These are phyloP conservation scores for Pogostemon cablin DNA, from an alignment of 257 asterid species.

Conservation along the genomic window DNA sequence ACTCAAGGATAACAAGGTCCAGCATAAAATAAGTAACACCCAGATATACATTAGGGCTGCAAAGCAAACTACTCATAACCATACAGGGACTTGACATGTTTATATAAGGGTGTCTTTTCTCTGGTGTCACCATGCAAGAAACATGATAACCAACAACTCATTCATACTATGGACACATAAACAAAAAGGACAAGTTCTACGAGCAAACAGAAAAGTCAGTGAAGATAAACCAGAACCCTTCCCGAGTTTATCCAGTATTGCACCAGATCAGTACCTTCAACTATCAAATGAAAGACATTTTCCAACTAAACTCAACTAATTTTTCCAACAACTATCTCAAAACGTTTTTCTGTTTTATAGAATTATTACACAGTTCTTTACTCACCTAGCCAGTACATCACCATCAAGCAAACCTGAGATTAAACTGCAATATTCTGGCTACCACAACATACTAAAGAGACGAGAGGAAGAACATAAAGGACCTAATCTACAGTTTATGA, in stretches of 20 bases:
- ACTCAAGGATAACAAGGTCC: slow-evolving; percentile 17
- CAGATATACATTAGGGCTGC: neutral
- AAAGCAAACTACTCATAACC: neutral
- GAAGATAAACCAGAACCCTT: neutral
- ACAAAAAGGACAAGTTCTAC: neutral
- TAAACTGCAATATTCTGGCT: slow-evolving; percentile 13
- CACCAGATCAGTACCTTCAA: neutral
- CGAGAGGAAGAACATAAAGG: neutral
- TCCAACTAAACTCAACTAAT: neutral
- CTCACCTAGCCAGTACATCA: neutral
- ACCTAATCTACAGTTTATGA: slow-evolving; percentile 13
- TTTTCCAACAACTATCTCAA: neutral
- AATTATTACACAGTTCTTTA: neutral
- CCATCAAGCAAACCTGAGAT: neutral
- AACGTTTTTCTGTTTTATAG: neutral
- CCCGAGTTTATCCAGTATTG: neutral
- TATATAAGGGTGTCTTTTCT: neutral
- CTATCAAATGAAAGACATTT: slow-evolving; percentile 10
- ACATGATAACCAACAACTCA: neutral
- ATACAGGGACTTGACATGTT: slow-evolving; percentile 3
- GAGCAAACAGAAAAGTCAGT: neutral
- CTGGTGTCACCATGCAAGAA: neutral
- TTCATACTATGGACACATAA: slow-evolving; percentile 7
- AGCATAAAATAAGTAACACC: slow-evolving; percentile 2
- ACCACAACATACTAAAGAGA: neutral